Base-by-base conservation (phyloP, 805 yeast genomes). In the Cyberlindnera saturnus region DNA sequence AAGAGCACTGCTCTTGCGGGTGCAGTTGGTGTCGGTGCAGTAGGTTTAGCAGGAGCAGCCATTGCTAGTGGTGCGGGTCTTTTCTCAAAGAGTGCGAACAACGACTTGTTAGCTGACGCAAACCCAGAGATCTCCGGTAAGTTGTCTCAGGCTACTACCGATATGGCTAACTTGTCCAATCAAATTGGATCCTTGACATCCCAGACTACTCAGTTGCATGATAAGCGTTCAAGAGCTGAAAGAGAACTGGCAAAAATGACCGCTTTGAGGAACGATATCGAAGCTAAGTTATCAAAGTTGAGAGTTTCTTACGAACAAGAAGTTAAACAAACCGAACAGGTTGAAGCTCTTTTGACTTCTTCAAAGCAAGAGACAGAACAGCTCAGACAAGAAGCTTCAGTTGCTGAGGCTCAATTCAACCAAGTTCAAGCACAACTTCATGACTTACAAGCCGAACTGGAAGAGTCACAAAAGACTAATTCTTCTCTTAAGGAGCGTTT, bases 81-180 rank as follows among this genome's bases (percentile, higher is more conserved):
- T 9, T 32, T 39, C 16, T 20, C 15, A 10, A 31, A 32, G 30
- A 32, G 31, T n/a, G 19, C 42, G 41, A 69, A 73, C 41, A 64
- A 61, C 43, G 86, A 80, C 48, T 61, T 81, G 40, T 66, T 77
- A 42, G 80, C 83, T 0, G 83, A 81, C 13, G 42, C 62, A 1
- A 52, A 52, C 36, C 54, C 61, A 11, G 86, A 76, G 40, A 73
- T 82, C 1, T 74, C 86, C 1, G 79, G 81, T 26, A 79, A 82
- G 56, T 67, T 88, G 39, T 79, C 95, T 1, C 76, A 77, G 46
- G 91, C 96, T 4, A 79, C 93, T 6, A 76, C 89, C 6, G 96
- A 87, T 53, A 75, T 88, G 61, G 96, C 95, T 14, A 87, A 90
- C 53, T 71, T 86, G 34, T 84, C 95, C 0, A 86, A 82, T 53